Base-by-base conservation (phyloP, 257 asterid genomes). In the Rauvolfia tetraphylla region DNA sequence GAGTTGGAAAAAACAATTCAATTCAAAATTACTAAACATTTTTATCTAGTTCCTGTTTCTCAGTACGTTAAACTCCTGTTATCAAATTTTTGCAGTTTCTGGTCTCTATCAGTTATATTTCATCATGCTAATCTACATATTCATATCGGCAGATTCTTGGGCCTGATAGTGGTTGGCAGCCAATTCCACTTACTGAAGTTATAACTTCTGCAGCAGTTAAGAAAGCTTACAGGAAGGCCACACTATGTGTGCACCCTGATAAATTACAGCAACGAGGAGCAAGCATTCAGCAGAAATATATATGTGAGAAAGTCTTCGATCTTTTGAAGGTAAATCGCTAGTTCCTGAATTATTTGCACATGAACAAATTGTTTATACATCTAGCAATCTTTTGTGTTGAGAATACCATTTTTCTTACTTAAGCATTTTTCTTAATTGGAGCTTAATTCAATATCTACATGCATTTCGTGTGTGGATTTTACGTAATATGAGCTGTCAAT, bases 191-290 rank as follows among this genome's bases (percentile, higher is more conserved):
- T 63, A 92, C 99, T 63, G 95, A 92, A 82, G 91, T 95, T 51
- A 87, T 92, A 81, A 91, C 97, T 62, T 79, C 96, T 44, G 96
- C 90, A 27, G 96, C 97, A 25, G 98, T 92, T 75, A 95, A 91
- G 83, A 92, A 80, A 75, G 92, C 95, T 77, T 95, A 92, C 86
- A 88, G 97, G 86, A 92, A 87, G 87, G 99, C 99, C 56, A 90
- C 98, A 63, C 96, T 95, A 18, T 92, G 93, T 75, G 98, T 92
- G 75, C 98, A 92, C 80, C 99, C 99, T 3, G 98, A 95, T 85
- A 95, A 95, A 88, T 86, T 95, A 87, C 99, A 95, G 73, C 99
- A 95, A 49, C 92, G 97, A 51, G 98, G 98, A 67, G 99, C 99
- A 44, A 88, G 94, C 51, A 77, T 91, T 83, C 99, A 92, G 71